Evolutionary conservation across 108 stramenopile species (phyloP), one percentile per base, ranked within the genome.

Genomic region (Skeletonema grethae): DNA sequence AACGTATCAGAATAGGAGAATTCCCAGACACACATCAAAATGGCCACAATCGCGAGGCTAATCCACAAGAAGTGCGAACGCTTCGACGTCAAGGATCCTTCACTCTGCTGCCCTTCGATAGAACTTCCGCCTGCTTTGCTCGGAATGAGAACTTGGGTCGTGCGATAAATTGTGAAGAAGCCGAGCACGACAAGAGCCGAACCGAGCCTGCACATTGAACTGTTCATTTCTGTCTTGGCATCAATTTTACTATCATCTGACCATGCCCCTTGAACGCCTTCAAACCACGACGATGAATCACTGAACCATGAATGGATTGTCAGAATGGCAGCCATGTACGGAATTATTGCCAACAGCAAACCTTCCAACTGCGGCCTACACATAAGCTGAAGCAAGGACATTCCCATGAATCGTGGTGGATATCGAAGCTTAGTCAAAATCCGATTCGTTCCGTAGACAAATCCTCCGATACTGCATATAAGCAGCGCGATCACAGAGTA

Each of bases 1-100:
- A 93, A 95, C 7, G 38, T 62, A 22, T 77, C 67, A 11, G 89
- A 92, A 75, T 92, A 96, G 18, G 86, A 82, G 63, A 95, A 95
- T 64, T 96, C 95, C 84, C 86, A 85, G 12, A 88, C 58, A 35
- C 84, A 83, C 43, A 90, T 60, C 41, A 90, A 62, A 45, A 76
- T 41, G 28, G 57, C 45, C 71, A 87, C 82, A 41, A 90, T 45
- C 38, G 41, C 61, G 18, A 85, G 55, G 28, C 78, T 34, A 29
- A 65, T 43, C 57, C 84, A 74, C 16, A 96, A 13, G 61, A 90
- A 77, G 65, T 89, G 91, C 7, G 90, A 85, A 9, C 95, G 76
- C 76, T 91, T 94, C 84, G 93, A 92, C 9, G 67, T 30, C 22
- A 86, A 86, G 30, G 63, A 69, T 60, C 80, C 87, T 3, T 79